A percentile compares a stretch with the other conserved stretches of the same genome.
These are phyloP conservation scores for Hymenoscyphus linearis DNA, from an alignment of 2,329 filamentous ascomycete genomes.

Conservation along the genomic window DNA sequence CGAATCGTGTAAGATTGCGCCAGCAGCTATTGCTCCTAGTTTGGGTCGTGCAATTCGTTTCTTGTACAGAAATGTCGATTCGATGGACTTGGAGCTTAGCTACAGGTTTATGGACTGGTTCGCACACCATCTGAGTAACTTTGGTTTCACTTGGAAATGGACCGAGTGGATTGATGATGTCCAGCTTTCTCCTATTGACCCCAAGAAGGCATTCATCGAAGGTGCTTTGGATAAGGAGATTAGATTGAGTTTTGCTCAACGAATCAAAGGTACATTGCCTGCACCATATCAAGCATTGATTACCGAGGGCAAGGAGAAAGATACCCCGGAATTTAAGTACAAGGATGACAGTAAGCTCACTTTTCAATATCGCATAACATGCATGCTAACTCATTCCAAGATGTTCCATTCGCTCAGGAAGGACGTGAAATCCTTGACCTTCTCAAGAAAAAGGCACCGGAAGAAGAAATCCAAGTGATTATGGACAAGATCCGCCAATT, in stretches of 20 bases:
- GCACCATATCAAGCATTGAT: slow-evolving; percentile 78
- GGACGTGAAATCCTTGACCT: slow-evolving; percentile 77
- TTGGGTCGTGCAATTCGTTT: slow-evolving; percentile 89
- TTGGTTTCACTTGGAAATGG: slow-evolving; percentile 99
- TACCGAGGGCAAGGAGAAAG: slow-evolving; percentile 82
- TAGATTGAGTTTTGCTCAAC: slow-evolving; percentile 88
- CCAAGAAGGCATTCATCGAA: slow-evolving; percentile 87
- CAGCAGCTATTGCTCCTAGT: slow-evolving; percentile 91
- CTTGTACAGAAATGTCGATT: slow-evolving; percentile 75
- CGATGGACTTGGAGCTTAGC: slow-evolving; percentile 79
- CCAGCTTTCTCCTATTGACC: slow-evolving; percentile 68
- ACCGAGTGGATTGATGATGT: slow-evolving; percentile 92
- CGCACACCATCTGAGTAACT: slow-evolving; percentile 94
- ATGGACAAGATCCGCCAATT: slow-evolving; percentile 78
- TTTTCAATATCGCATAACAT: neutral
- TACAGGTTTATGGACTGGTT: slow-evolving; percentile 97
- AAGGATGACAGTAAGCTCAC: slow-evolving; percentile 59
- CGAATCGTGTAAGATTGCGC: slow-evolving; percentile 91
- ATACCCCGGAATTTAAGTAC: slow-evolving; percentile 95
- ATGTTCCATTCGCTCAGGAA: slow-evolving; percentile 75
- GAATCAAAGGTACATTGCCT: slow-evolving; percentile 89
- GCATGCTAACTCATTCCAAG: slow-evolving; percentile 37
- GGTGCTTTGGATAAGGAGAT: slow-evolving; percentile 96
- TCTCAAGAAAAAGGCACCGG: slow-evolving; percentile 75
- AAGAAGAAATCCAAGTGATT: slow-evolving; percentile 79